These are phyloP conservation scores for Ophiocordyceps australis DNA, from an alignment of 2,329 filamentous ascomycete genomes.

Conservation along the genomic window DNA sequence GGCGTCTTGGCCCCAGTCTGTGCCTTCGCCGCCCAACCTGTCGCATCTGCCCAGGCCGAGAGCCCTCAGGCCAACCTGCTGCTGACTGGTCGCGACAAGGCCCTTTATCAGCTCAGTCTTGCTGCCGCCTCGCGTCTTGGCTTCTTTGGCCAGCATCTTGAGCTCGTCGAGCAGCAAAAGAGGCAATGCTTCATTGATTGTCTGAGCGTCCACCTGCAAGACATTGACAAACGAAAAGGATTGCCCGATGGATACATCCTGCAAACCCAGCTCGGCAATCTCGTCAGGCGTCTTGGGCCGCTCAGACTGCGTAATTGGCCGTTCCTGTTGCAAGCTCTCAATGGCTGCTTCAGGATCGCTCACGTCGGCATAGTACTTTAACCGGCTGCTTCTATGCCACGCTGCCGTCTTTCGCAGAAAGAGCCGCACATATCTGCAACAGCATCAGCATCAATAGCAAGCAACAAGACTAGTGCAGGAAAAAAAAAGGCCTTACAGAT, in stretches of 20 bases:
- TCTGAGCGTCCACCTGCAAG: slow-evolving; percentile 54
- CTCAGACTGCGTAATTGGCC: slow-evolving; percentile 29
- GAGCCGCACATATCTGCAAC: slow-evolving; percentile 65
- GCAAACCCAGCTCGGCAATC: slow-evolving; percentile 14
- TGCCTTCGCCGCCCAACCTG: slow-evolving; percentile 13
- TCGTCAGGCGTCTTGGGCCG: slow-evolving; percentile 4
- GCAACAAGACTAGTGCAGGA: too few species aligned
- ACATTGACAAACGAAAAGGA: slow-evolving; percentile 65
- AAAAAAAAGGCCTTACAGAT: slow-evolving; percentile 43
- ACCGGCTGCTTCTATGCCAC: slow-evolving; percentile 68
- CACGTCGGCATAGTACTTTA: slow-evolving; percentile 74
- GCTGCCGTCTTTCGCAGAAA: slow-evolving; percentile 82
- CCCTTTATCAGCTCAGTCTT: slow-evolving; percentile 64
- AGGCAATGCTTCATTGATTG: slow-evolving; percentile 66
- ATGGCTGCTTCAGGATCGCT: slow-evolving; percentile 53
- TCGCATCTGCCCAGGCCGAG: slow-evolving; percentile 37
- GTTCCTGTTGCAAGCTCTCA: slow-evolving; percentile 37
- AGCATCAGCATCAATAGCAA: not conserved
- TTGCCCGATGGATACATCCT: slow-evolving; percentile 27
- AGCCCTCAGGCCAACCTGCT: slow-evolving; percentile 59
- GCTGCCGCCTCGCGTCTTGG: slow-evolving; percentile 72
- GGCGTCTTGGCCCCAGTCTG: too few species aligned
- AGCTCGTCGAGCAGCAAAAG: slow-evolving; percentile 77
- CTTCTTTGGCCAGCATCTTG: slow-evolving; percentile 68
- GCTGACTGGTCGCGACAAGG: slow-evolving; percentile 55